Base-by-base conservation (phyloP, 345 rosid genomes). In the Capsella bursapastoris region DNA sequence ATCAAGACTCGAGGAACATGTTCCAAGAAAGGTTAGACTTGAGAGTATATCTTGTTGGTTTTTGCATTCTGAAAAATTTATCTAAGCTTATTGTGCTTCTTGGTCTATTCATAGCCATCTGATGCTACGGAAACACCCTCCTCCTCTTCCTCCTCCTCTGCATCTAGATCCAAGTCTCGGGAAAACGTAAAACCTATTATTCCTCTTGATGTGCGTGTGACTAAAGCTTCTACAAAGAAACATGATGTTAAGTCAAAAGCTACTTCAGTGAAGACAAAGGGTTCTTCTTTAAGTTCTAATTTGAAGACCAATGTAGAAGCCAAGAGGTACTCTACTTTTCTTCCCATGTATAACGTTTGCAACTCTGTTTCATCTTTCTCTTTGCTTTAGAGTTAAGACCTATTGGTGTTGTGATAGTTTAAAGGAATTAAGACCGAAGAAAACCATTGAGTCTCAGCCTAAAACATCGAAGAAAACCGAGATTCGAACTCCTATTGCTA, bases 301-400 rank as follows among this genome's bases (percentile, higher is more conserved):
- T 62, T 82, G 35, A 89, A 83, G 68, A 48, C 53, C 61, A 71
- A 81, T 68, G 34, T n/a, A 55, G 82, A 49, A 64, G 73, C 51
- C 53, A 81, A 73, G 79, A 86, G 95, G 98, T 93, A 84, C 32
- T 61, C 10, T 52, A 4, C 14, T 53, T 10, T 52, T 73, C 53
- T 45, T 71, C 57, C 63, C 63, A 58, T 60, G 16, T 31, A 58
- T 48, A 27, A 45, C 16, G 58, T 50, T 48, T 53, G 53, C 41
- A n/a, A 37, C 15, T 28, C 15, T 71, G 14, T 29, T 29, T 75
- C 43, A 34, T 49, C 16, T 40, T 22, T 57, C 29, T 32, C 45
- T 29, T 51, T 49, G 43, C 65, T 22, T 43, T 62, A 62, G 68
- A 68, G 59, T 22, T 43, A 62, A 65, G 68, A 68, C 29, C 13